Evolutionary conservation across 306 rosid genomes (phyloP), one percentile per base, ranked within the genome.

Genomic region (Dryas drummondii): DNA sequence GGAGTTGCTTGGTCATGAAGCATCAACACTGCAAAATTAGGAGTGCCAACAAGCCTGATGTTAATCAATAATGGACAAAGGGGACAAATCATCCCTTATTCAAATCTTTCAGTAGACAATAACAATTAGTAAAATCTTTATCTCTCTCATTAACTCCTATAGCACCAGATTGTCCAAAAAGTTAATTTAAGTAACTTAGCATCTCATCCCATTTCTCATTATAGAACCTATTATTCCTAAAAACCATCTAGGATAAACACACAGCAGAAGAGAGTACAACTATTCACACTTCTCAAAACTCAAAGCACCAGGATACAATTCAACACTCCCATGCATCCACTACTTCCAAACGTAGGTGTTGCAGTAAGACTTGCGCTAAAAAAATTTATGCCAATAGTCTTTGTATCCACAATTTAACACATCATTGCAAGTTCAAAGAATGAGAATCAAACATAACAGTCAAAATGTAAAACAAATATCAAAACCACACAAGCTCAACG

Each of bases 1-100:
- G 88, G 81, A 82, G 78, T 71, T 76, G 81, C 83, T 76, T 89
- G 97, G 48, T 91, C 93, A 80, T 74, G 86, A 60, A 86, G 81
- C 86, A 81, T 75, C 82, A 75, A 78, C 77, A 83, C 93, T 86
- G 89, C 81, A 89, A 60, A 71, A 63, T 64, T 69, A 74, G 47
- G 73, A 51, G 68, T 54, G 17, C 73, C 71, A 41, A 58, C 73
- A 82, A 66, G 17, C 47, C 32, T 19, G 51, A 67, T n/a, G 5
- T 53, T 67, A 60, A 27, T 41, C 42, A 27, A 27, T 50, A 71
- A 44, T 44, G 15, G 44, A 42, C 26, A 55, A 44, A 19, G 44
- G 26, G 15, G 37, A 14, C 19, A 19, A 55, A 55, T 14, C 13
- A 11, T 71, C 22, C 66, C 65, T 42, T 19, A 42, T 0, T 56